Percentiles rank a stretch among this genome's conserved stretches.
phyloP scores from a whole-genome alignment of 352 stramenopile genomes.

The Phytophthora citricola region DNA sequence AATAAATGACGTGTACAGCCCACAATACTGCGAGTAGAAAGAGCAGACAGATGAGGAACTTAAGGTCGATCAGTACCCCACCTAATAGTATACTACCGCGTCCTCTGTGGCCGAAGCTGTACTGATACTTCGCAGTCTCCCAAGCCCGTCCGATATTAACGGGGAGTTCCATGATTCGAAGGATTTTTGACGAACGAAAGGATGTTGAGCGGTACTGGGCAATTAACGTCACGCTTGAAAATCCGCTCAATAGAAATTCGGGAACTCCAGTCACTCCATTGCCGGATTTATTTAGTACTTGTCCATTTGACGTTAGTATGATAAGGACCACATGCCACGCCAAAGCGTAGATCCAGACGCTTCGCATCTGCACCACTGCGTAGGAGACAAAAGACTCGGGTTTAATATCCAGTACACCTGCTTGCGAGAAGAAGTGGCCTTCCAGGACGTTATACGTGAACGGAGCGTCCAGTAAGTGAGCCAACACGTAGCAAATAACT shows the following conservation, averaged over 20 bases:
- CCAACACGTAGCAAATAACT: constrained; percentile 44
- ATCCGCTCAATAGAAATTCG: constrained; percentile 42
- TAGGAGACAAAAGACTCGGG: constrained; percentile 32
- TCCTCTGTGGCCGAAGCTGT: constrained; percentile 14
- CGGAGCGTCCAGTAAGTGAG: constrained; percentile 53
- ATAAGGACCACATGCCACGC: constrained; percentile 24
- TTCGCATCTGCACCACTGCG: constrained; percentile 53
- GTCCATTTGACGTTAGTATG: not conserved
- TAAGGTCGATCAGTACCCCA: constrained; percentile 39
- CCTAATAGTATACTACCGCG: constrained; percentile 18
- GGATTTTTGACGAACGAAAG: constrained; percentile 22
- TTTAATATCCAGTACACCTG: constrained; percentile 35
- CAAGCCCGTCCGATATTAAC: constrained; percentile 7
- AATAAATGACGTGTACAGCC: not conserved
- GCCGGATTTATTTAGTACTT: constrained; percentile 2
- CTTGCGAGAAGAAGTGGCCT: constrained; percentile 35
- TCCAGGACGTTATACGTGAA: constrained; percentile 46
- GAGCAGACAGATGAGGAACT: constrained; percentile 35
- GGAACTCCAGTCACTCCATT: constrained; percentile 36
- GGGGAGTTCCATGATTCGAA: constrained; percentile 19
- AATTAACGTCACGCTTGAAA: constrained; percentile 40
- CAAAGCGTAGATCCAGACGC: constrained; percentile 47
- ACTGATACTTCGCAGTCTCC: constrained; percentile 19
- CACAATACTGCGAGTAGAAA: constrained; percentile 1
- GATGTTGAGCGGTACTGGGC: constrained; percentile 39